phyloP scores from a whole-genome alignment of 2,329 filamentous ascomycete genomes.

The Hymenoscyphus albidus region DNA sequence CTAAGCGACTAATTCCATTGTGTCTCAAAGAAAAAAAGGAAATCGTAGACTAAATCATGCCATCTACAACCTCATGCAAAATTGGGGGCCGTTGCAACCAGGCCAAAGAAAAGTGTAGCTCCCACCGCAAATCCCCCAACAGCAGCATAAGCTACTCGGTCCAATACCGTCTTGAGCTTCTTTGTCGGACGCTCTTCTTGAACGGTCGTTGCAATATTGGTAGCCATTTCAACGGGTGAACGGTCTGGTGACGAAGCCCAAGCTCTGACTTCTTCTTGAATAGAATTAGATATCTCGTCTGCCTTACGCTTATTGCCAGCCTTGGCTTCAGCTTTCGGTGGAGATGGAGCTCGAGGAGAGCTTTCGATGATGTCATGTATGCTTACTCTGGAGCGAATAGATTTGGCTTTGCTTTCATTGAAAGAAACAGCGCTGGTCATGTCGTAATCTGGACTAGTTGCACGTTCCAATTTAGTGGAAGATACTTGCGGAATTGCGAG shows the following conservation, averaged over 20 bases:
- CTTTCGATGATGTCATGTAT: constrained; percentile 33
- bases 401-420: constrained; percentile 26
- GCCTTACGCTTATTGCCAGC: constrained; percentile 30
- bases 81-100: constrained; percentile 39
- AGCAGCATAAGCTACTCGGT: constrained; percentile 33
- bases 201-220: neutral
- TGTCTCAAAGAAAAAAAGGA: neutral
- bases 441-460: constrained; percentile 25
- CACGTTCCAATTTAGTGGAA: constrained; percentile 1
- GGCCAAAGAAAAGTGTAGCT: constrained; percentile 36
- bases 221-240: neutral
- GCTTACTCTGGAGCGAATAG: constrained; percentile 28
- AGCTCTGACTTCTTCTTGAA: constrained; percentile 26
- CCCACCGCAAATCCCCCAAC: constrained; percentile 37
- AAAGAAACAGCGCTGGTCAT: constrained; percentile 32
- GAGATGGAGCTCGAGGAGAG: constrained; percentile 9
- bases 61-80: constrained; percentile 23
- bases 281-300: constrained; percentile 30
- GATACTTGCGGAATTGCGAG: neutral
- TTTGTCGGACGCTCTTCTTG: constrained; percentile 27
- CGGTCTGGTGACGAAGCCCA: constrained; percentile 21
- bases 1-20: neutral
- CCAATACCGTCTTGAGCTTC: constrained; percentile 29
- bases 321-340: constrained; percentile 6
- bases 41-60: neutral